Conservation (phyloP, 2,329 filamentous ascomycete species). For the Lithohypha guttulata region DNA sequence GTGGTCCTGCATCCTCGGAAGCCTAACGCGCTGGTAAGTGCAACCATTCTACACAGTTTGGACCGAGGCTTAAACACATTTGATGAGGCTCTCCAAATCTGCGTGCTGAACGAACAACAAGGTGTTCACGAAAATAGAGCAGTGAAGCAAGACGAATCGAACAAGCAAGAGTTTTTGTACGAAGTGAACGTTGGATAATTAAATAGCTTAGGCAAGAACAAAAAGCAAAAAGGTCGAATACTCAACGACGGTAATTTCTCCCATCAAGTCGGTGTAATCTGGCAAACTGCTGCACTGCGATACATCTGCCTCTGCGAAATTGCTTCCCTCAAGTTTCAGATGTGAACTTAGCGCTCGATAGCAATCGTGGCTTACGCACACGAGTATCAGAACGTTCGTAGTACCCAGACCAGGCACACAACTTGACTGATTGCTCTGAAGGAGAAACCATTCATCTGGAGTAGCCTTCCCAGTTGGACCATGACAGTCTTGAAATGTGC, state of each 20-base stretch:
- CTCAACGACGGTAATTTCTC: conserved; percentile 22
- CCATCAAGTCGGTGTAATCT: conserved; percentile 39
- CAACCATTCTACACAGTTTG: too few species aligned
- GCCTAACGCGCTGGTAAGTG: too few species aligned
- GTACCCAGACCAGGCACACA: conserved; percentile 46
- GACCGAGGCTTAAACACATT: too few species aligned
- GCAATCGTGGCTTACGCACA: conserved; percentile 45
- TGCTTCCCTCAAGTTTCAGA: conserved; percentile 45
- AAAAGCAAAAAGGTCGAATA: conserved; percentile 25
- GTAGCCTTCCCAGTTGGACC: conserved; percentile 22
- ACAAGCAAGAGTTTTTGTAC: too few species aligned
- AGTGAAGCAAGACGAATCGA: too few species aligned
- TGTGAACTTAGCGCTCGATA: conserved; percentile 43
- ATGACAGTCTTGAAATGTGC: conserved; percentile 20
- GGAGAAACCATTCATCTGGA: conserved; percentile 17
- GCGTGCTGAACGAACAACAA: too few species aligned
- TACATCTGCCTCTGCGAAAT: conserved; percentile 48
- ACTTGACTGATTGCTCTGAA: too few species aligned
- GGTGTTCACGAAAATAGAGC: too few species aligned
- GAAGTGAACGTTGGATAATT: not conserved
- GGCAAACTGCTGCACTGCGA: conserved; percentile 44
- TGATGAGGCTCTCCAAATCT: too few species aligned
- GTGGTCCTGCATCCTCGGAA: too few species aligned
- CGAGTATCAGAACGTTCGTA: conserved; percentile 44
- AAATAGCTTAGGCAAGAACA: not conserved